Percentiles rank a stretch among this genome's conserved stretches.
Evolutionary conservation across 345 rosid species (phyloP).

Genomic region (Sonneratia alba): DNA sequence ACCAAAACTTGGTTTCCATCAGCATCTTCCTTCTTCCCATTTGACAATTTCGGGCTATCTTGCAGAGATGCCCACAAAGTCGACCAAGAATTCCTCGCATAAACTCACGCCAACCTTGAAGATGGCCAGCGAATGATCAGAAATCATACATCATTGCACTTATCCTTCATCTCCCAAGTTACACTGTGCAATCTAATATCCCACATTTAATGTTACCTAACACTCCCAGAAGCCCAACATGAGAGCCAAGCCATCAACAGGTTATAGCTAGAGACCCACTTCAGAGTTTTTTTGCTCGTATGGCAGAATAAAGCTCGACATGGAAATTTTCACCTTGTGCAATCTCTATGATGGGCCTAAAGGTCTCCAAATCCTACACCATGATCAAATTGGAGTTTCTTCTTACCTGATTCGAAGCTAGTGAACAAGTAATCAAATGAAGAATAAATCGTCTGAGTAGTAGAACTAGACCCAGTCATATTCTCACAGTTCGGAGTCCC

Average conservation of each 20-base stretch:
- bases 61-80: slow-evolving; percentile 68
- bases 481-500: slow-evolving; percentile 64
- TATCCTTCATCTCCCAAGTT: slow-evolving; percentile 68
- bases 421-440: slow-evolving; percentile 46
- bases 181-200: slow-evolving; percentile 64
- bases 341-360: slow-evolving; percentile 57
- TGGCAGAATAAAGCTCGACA: slow-evolving; percentile 57
- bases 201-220: slow-evolving; percentile 60
- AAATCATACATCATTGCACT: slow-evolving; percentile 65
- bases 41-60: slow-evolving; percentile 36
- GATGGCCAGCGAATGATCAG: slow-evolving; percentile 54
- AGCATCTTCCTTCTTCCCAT: slow-evolving; percentile 68
- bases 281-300: slow-evolving; percentile 67
- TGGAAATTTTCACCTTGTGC: slow-evolving; percentile 64
- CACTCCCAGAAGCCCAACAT: slow-evolving; percentile 68
- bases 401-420: slow-evolving; percentile 79
- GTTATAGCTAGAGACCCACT: slow-evolving; percentile 51
- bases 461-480: slow-evolving; percentile 54
- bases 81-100: slow-evolving; percentile 54
- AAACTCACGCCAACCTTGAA: slow-evolving; percentile 66
- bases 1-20: slow-evolving; percentile 72
- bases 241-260: slow-evolving; percentile 85
- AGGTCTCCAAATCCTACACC: slow-evolving; percentile 58
- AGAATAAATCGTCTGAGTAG: slow-evolving; percentile 75
- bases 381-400: slow-evolving; percentile 72